Conservation (phyloP, 768 basidiomycete species). For the Leccinum sublutescens region DNA sequence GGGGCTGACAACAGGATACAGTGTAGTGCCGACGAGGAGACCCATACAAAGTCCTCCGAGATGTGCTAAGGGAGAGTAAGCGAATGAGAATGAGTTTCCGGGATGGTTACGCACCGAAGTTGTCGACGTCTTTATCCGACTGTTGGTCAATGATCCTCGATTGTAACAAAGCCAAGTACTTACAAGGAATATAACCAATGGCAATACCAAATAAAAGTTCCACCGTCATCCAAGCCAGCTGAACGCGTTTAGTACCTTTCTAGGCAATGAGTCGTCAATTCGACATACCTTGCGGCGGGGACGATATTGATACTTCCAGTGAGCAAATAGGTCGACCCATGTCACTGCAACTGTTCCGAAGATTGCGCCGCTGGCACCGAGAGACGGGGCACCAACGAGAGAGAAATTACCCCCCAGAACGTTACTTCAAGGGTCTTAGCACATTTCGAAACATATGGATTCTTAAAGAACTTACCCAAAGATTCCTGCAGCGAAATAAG, state of each 20-base stretch:
- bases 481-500: constrained; percentile 89
- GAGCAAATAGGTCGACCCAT: constrained; percentile 88
- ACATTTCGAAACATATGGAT: background rate
- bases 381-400: constrained; percentile 81
- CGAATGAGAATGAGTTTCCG: background rate
- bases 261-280: background rate
- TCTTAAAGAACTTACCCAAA: constrained; percentile 61
- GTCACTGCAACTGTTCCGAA: constrained; percentile 84
- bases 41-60: constrained; percentile 86
- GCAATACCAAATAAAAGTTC: constrained; percentile 87
- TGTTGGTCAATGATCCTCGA: constrained; percentile 15
- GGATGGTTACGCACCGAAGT: constrained; percentile 59
- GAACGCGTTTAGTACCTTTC: background rate
- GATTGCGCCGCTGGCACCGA: constrained; percentile 92
- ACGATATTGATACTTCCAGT: constrained; percentile 86
- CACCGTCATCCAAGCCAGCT: constrained; percentile 83
- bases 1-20: constrained; percentile 87
- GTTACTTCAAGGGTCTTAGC: constrained; percentile 46
- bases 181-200: constrained; percentile 81
- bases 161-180: constrained; percentile 26
- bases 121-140: constrained; percentile 67
- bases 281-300: constrained; percentile 70
- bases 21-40: constrained; percentile 74
- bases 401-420: constrained; percentile 93
- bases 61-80: constrained; percentile 56